phyloP scores from a whole-genome alignment of 805 yeast genomes.

The Wickerhamiella sergipiensis region DNA sequence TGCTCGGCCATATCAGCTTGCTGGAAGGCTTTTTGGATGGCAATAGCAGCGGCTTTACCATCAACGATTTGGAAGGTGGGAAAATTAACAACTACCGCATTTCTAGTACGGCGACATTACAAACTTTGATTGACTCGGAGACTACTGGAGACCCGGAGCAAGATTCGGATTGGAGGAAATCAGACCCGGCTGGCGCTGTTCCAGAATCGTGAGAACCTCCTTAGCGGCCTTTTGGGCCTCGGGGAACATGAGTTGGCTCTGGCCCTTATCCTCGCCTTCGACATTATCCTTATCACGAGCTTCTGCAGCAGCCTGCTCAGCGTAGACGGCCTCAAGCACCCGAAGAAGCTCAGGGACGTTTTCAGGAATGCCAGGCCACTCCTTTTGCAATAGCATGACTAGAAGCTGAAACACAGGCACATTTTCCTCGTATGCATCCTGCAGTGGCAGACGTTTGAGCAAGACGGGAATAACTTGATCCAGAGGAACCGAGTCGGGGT shows the following conservation, averaged over 20 bases:
- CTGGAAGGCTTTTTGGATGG: background rate
- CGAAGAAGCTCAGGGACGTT: slow-evolving; percentile 44
- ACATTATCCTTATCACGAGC: slow-evolving; percentile 55
- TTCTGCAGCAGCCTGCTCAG: slow-evolving; percentile 61
- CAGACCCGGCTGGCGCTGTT: slow-evolving; percentile 44
- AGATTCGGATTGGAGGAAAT: slow-evolving; percentile 13
- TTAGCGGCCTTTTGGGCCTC: slow-evolving; percentile 53
- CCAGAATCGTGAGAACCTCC: slow-evolving; percentile 59
- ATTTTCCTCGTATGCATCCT: slow-evolving; percentile 84
- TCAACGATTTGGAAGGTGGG: background rate
- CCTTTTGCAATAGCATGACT: slow-evolving; percentile 48
- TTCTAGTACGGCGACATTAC: background rate
- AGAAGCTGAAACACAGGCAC: slow-evolving; percentile 75
- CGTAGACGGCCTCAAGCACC: slow-evolving; percentile 55
- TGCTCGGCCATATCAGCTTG: background rate
- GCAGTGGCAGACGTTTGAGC: slow-evolving; percentile 68
- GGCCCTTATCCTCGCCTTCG: slow-evolving; percentile 72
- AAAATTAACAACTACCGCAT: background rate
- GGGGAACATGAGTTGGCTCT: slow-evolving; percentile 63
- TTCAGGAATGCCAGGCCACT: slow-evolving; percentile 38
- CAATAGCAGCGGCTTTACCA: background rate
- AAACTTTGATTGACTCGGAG: background rate
- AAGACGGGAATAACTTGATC: slow-evolving; percentile 62
- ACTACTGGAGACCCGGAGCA: slow-evolving; percentile 1
- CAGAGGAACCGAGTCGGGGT: slow-evolving; percentile 52